Evolutionary conservation across 495 filamentous ascomycete species (phyloP), one percentile per base, ranked within the genome.

Genomic region (Wilcoxina mikolae): DNA sequence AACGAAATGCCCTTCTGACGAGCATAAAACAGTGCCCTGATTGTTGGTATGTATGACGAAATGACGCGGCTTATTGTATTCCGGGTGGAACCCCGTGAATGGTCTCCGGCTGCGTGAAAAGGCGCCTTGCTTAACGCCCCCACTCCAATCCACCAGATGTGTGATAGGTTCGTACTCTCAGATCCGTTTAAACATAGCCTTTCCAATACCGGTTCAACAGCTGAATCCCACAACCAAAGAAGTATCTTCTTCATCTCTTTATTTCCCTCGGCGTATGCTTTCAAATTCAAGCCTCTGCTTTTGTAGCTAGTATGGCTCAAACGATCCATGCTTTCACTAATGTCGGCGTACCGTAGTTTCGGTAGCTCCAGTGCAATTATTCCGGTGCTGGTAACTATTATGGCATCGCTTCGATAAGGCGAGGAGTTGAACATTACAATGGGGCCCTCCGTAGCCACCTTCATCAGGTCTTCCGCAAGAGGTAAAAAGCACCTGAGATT

Each of bases 1-100:
- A 49, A 31, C 9, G 11, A 24, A 28, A 56, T 25, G 24, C 22
- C 25, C 31, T 55, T 61, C 28, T 58, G 20, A 15, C 56, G 58
- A 23, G 53, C 23, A 9, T 64, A 55, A 0, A 24, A 44, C 9
- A 67, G 54, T 2, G 65, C 61, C 28, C 55, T 62, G 15, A 67
- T 57, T 3, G 58, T 61, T n/a, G 64, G 58, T 1, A 52, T 60
- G 41, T 67, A 66, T 26, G 61, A 66, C 0, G 64, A 66, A n/a
- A 64, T 53, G 4, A 53, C 60, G 3, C 48, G 28, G 39, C 49
- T 46, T 3, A 57, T 18, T 12, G 58, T 49, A 10, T 61, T 64
- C 17, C 48, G n/a, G 3, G 48, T 60, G 25, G 48, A 58, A 22
- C 41, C 44, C 22, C 41, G 38, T 17, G 60, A 44, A 47, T 62